phyloP scores from a whole-genome alignment of 495 filamentous ascomycete species.

The Aspergillus sclerotioniger region DNA sequence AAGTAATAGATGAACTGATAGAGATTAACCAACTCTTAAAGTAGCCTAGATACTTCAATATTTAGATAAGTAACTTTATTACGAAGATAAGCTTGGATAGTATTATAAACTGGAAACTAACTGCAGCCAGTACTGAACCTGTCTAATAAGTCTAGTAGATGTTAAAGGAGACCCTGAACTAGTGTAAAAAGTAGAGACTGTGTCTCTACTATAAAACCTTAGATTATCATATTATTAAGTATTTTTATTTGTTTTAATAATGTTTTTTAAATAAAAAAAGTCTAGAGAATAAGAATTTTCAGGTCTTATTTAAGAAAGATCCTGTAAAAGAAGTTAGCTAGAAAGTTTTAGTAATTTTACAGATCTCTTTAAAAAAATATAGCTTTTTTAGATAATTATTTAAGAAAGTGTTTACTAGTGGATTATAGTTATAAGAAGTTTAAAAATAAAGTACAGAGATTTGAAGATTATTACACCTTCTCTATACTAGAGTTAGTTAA shows the following conservation, averaged over 20 bases:
- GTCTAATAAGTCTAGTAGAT: too few species aligned
- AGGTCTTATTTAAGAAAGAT: not conserved
- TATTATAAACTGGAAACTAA: too few species aligned
- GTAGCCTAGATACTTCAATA: not conserved
- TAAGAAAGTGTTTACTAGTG: conserved; percentile 4
- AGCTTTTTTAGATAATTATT: not conserved
- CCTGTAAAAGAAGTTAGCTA: too few species aligned
- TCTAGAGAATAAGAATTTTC: conserved; percentile 1
- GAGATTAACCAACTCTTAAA: not conserved
- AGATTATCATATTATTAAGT: too few species aligned
- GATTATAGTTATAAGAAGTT: conserved; percentile 10
- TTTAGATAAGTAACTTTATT: not conserved
- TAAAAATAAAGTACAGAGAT: not conserved
- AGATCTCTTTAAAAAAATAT: not conserved
- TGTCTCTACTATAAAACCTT: too few species aligned
- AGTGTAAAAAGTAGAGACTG: too few species aligned
- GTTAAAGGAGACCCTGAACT: too few species aligned
- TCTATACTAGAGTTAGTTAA: conserved; percentile 5
- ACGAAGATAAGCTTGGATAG: too few species aligned
- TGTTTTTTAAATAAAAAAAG: conserved; percentile 8
- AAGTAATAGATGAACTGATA: not conserved
- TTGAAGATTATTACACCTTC: not conserved
- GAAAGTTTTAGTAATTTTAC: conserved; percentile 10
- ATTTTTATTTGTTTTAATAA: conserved; percentile 9
- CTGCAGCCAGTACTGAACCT: too few species aligned